Evolutionary conservation across 805 yeast species (phyloP).

Genomic region (Zygosaccharomyces gambellarensis): DNA sequence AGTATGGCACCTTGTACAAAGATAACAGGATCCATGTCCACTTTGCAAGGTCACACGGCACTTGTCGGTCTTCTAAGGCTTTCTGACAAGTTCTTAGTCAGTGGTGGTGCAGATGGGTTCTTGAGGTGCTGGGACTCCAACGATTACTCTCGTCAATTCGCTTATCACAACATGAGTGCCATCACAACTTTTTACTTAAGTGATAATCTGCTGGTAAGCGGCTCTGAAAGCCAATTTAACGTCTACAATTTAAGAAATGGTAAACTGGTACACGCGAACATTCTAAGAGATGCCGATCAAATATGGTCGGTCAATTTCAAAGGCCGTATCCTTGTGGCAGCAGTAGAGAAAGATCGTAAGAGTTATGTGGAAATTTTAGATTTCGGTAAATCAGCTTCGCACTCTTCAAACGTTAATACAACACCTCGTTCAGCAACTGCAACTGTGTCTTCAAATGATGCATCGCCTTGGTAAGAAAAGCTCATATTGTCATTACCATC

Average conservation of each 20-base stretch:
- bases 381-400: conserved; percentile 44
- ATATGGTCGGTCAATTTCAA: conserved; percentile 95
- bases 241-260: conserved; percentile 85
- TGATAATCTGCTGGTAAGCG: conserved; percentile 77
- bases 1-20: conserved; percentile 26
- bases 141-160: conserved; percentile 57
- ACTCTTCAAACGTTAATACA: not conserved
- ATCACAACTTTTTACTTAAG: conserved; percentile 93
- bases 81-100: conserved; percentile 69
- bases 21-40: conserved; percentile 40
- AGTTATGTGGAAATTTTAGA: conserved; percentile 84
- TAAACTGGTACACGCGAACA: conserved; percentile 59
- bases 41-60: conserved; percentile 83
- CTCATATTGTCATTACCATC: no score
- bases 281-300: conserved; percentile 72
- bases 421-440: conserved; percentile 5
- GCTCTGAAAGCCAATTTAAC: conserved; percentile 81
- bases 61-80: conserved; percentile 83
- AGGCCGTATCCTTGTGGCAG: conserved; percentile 79
- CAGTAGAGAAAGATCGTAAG: conserved; percentile 68
- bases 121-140: conserved; percentile 90
- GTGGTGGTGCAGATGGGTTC: conserved; percentile 95
- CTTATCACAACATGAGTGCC: conserved; percentile 80
- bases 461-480: not conserved
- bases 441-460: conserved; percentile 2